phyloP scores from a whole-genome alignment of 2,329 filamentous ascomycete species.

The Ceratocystis albifundus region DNA sequence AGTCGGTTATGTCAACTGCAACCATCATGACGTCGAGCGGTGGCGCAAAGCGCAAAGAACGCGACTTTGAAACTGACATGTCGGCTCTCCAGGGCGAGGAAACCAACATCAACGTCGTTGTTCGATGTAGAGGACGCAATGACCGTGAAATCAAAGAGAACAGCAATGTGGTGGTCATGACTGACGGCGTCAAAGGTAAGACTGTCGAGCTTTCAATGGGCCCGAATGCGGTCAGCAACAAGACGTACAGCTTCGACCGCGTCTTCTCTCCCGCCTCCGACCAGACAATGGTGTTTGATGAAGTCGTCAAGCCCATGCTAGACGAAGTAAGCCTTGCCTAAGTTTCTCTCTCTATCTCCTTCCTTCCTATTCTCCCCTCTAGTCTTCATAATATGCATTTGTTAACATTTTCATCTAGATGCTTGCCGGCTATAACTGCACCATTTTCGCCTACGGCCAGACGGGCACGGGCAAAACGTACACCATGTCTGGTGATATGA shows the following conservation, averaged over 20 bases:
- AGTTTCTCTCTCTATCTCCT: not conserved
- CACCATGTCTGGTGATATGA: slow-evolving; percentile 98
- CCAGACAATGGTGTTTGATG: slow-evolving; percentile 86
- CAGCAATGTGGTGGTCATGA: slow-evolving; percentile 80
- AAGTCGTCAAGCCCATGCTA: slow-evolving; percentile 83
- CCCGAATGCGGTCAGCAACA: slow-evolving; percentile 82
- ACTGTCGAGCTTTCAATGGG: slow-evolving; percentile 83
- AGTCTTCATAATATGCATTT: not conserved
- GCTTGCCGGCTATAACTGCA: slow-evolving; percentile 90
- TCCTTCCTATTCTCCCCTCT: not conserved
- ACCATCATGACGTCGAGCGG: slow-evolving; percentile 39
- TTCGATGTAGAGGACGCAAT: slow-evolving; percentile 83
- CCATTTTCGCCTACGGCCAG: slow-evolving; percentile 96
- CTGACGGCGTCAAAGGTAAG: slow-evolving; percentile 78
- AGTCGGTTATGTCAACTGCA: slow-evolving; percentile 48
- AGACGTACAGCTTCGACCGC: slow-evolving; percentile 92
- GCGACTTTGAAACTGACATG: slow-evolving; percentile 60
- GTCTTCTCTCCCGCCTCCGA: slow-evolving; percentile 93
- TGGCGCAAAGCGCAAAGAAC: slow-evolving; percentile 66
- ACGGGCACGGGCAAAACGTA: slow-evolving; percentile 98
- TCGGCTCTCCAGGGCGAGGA: slow-evolving; percentile 52
- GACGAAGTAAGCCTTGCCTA: slow-evolving; percentile 58
- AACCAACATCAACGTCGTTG: slow-evolving; percentile 96
- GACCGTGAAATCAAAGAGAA: slow-evolving; percentile 90
- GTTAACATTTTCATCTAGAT: slow-evolving; percentile 45